Conservation (phyloP, 257 asterid species). For the Plantago ovata region DNA sequence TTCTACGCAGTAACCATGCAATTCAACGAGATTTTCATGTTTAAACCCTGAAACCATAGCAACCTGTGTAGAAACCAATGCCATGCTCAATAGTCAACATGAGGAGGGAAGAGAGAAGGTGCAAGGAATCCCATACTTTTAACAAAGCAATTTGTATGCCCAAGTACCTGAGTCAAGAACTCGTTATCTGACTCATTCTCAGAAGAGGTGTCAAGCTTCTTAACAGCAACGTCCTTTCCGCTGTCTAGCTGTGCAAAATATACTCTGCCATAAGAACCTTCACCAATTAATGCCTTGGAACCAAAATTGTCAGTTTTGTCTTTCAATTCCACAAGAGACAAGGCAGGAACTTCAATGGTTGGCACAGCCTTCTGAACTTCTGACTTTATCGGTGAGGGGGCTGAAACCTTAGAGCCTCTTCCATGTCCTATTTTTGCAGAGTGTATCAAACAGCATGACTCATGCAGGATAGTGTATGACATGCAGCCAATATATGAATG, state of each 20-base stretch:
- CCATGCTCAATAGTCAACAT: slow-evolving; percentile 17
- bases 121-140: slow-evolving; percentile 7
- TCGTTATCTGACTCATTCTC: slow-evolving; percentile 84
- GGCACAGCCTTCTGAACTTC: slow-evolving; percentile 60
- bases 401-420: slow-evolving; percentile 54
- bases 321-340: slow-evolving; percentile 73
- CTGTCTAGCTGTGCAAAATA: slow-evolving; percentile 60
- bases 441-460: neutral
- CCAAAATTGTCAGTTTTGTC: slow-evolving; percentile 86
- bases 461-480: neutral
- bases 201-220: slow-evolving; percentile 89
- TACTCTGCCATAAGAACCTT: slow-evolving; percentile 93
- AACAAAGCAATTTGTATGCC: neutral
- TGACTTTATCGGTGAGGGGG: slow-evolving; percentile 46
- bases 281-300: slow-evolving; percentile 81
- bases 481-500: slow-evolving; percentile 13
- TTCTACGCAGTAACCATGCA: slow-evolving; percentile 53
- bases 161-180: slow-evolving; percentile 79
- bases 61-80: slow-evolving; percentile 32
- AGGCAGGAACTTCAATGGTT: slow-evolving; percentile 75
- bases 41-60: slow-evolving; percentile 50
- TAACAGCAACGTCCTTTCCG: slow-evolving; percentile 86
- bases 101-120: slow-evolving; percentile 1
- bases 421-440: slow-evolving; percentile 38
- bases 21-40: slow-evolving; percentile 54